phyloP scores from a whole-genome alignment of 192 early-diverging fungal genomes.

The Umbelopsis vinacea region DNA sequence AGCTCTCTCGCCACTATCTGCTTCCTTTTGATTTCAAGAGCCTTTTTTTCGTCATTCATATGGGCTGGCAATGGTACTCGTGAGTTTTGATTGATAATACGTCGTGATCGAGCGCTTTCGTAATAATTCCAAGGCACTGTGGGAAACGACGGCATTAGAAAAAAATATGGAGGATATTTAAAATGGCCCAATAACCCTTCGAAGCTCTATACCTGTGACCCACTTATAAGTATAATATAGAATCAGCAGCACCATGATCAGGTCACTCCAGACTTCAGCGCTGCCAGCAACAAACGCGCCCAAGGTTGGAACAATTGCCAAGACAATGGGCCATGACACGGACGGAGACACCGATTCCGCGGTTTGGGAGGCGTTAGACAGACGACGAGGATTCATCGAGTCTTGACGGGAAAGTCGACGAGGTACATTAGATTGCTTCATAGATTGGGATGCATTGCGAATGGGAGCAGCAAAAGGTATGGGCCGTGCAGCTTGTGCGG shows the following conservation, averaged over 20 bases:
- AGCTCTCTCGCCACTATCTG: conserved; percentile 45
- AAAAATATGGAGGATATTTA: background rate
- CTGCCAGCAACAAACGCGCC: conserved; percentile 62
- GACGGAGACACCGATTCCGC: conserved; percentile 5
- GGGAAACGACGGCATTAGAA: background rate
- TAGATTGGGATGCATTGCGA: background rate
- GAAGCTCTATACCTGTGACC: conserved; percentile 53
- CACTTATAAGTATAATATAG: conserved; percentile 64
- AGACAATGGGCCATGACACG: conserved; percentile 60
- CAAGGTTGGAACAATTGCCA: conserved; percentile 58
- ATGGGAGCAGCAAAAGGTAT: background rate
- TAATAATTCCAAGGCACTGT: conserved; percentile 66
- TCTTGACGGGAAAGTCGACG: conserved; percentile 9
- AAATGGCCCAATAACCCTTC: no score
- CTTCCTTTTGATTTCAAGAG: conserved; percentile 24
- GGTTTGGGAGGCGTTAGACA: background rate
- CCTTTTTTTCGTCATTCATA: conserved; percentile 21
- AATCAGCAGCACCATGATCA: conserved; percentile 57
- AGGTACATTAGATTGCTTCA: conserved; percentile 2
- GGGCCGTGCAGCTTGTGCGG: background rate
- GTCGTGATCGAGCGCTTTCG: conserved; percentile 54
- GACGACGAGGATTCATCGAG: background rate
- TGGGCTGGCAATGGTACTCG: conserved; percentile 36
- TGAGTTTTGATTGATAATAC: conserved; percentile 33
- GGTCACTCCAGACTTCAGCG: conserved; percentile 63